phyloP scores from a whole-genome alignment of 495 filamentous ascomycete species.

The Penicillium longicatenatum region DNA sequence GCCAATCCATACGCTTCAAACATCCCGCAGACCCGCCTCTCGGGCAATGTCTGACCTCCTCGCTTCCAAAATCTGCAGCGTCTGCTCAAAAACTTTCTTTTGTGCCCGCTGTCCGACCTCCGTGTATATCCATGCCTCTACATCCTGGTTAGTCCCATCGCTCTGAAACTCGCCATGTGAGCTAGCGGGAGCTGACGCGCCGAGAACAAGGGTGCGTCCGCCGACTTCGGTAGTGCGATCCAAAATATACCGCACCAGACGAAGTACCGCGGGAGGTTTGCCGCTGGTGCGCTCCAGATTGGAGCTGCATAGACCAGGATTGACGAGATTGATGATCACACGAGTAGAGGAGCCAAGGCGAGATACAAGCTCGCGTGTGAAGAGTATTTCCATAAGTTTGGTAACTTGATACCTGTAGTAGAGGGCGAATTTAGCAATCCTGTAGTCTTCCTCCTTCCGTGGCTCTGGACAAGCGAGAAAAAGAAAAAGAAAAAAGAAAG shows the following conservation, averaged over 20 bases:
- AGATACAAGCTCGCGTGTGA: neutral
- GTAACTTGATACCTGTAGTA: neutral
- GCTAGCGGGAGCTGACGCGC: neutral
- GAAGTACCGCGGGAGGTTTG: neutral
- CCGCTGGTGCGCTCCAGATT: neutral
- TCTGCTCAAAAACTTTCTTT: neutral
- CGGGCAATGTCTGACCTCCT: neutral
- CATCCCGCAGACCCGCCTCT: neutral
- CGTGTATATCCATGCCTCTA: neutral
- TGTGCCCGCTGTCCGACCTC: neutral
- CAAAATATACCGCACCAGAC: neutral
- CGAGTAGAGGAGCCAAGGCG: neutral
- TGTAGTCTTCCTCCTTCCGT: too few species aligned
- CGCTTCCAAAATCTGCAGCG: neutral
- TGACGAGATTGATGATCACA: neutral
- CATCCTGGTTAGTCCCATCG: neutral
- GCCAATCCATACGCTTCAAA: too few species aligned
- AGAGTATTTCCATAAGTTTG: neutral
- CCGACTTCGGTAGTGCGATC: neutral
- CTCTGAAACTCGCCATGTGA: neutral
- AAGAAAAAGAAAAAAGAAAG: neutral
- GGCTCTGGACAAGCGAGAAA: neutral
- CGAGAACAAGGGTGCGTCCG: neutral
- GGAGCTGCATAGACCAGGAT: neutral
- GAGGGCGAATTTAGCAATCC: neutral